phyloP scores from a whole-genome alignment of 306 rosid genomes.

The Abrus precatorius region DNA sequence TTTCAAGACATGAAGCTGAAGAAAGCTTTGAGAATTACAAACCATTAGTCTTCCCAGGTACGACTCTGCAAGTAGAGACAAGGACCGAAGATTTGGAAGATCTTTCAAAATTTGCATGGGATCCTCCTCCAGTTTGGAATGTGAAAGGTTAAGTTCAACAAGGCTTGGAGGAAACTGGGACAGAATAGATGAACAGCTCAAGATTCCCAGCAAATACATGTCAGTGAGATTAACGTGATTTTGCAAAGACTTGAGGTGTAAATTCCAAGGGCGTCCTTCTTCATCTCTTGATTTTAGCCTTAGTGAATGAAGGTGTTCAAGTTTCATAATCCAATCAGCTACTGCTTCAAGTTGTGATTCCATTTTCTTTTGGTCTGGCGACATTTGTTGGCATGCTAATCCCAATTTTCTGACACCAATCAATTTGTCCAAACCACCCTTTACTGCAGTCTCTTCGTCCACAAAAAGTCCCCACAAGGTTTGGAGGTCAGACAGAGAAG shows the following conservation, averaged over 20 bases:
- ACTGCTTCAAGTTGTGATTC: constrained; percentile 29
- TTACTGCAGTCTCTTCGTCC: constrained; percentile 43
- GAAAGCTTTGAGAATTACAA: constrained; percentile 42
- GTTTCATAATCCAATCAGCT: constrained; percentile 38
- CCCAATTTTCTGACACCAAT: constrained; percentile 49
- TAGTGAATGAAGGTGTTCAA: constrained; percentile 39
- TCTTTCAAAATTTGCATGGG: constrained; percentile 45
- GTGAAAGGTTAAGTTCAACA: constrained; percentile 53
- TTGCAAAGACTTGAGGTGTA: constrained; percentile 25
- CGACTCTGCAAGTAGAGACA: constrained; percentile 47
- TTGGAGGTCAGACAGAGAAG: constrained; percentile 41
- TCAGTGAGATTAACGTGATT: constrained; percentile 14
- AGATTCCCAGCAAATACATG: constrained; percentile 42
- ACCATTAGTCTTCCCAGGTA: constrained; percentile 29
- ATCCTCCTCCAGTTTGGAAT: constrained; percentile 46
- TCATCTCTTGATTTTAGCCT: constrained; percentile 50
- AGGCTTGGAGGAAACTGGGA: constrained; percentile 40
- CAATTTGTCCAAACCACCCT: constrained; percentile 45
- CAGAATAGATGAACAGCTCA: background rate
- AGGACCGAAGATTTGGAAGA: constrained; percentile 42
- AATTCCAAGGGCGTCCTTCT: constrained; percentile 27
- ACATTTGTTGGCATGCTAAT: constrained; percentile 51
- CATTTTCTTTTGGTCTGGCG: background rate
- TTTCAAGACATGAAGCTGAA: constrained; percentile 46
- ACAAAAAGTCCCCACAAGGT: constrained; percentile 55